A percentile compares a stretch with the other conserved stretches of the same genome.
phyloP scores from a whole-genome alignment of 129 eudicot genomes.

The Sambucus nigra region DNA sequence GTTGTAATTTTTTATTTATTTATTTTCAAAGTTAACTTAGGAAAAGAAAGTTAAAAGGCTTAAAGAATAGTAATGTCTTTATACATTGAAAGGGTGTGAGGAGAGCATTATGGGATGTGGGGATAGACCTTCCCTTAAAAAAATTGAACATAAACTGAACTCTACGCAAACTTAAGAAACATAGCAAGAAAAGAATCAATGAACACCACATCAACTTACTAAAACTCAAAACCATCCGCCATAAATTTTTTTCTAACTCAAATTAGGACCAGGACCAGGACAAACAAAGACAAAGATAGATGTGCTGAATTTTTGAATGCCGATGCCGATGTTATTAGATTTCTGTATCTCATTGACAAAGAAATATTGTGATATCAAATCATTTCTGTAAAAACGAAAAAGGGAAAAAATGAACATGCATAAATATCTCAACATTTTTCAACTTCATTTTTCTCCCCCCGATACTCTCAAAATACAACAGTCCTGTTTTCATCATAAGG shows the following conservation, averaged over 20 bases:
- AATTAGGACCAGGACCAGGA: background rate
- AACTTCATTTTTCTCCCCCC: background rate
- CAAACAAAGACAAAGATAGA: background rate
- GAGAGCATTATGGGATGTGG: too few relatives aligned
- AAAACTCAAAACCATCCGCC: background rate
- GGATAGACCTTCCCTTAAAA: too few relatives aligned
- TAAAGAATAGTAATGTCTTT: too few relatives aligned
- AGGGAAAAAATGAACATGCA: background rate
- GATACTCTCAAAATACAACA: slow-evolving; percentile 53
- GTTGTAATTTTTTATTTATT: too few relatives aligned
- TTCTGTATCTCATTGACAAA: background rate
- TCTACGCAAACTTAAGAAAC: too few relatives aligned
- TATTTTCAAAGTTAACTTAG: too few relatives aligned
- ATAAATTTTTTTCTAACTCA: background rate
- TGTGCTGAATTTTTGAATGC: too few relatives aligned
- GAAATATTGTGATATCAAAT: background rate
- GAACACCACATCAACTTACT: too few relatives aligned
- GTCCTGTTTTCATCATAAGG: slow-evolving; percentile 77
- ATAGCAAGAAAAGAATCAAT: too few relatives aligned
- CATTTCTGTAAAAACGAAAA: background rate
- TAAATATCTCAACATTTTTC: background rate
- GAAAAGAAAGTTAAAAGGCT: too few relatives aligned
- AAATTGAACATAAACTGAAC: too few relatives aligned
- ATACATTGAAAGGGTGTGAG: too few relatives aligned
- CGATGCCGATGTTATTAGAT: background rate